Base-by-base conservation (phyloP, 1,284 basidiomycete genomes). In the Ceratobasidium sp. region DNA sequence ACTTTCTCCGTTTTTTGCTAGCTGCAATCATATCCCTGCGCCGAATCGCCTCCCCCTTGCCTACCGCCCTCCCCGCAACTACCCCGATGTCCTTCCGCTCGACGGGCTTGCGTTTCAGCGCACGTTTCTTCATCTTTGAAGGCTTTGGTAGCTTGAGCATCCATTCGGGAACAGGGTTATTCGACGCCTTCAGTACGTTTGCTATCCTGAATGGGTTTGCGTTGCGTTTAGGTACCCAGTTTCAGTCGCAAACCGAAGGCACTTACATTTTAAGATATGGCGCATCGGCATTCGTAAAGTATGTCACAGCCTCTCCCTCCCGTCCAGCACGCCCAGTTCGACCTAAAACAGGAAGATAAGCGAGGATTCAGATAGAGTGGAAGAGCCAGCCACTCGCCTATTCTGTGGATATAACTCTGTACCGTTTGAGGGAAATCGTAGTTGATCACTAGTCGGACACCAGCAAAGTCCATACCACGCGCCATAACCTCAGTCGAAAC, bases 381-480 rank as follows among this genome's bases (percentile, higher is more conserved):
- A 27, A 53, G 19, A 53, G 24, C 59, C 27, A 4, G 59, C 80
- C 87, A 76, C 63, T 31, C 14, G 88, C 94, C 97, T 75, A 99
- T 98, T 31, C 97, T 89, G 83, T 99, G 97, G 44, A 99, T 90
- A 81, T 99, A 99, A 79, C 92, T 95, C 82, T 98, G 96, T 1
- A 97, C 92, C 73, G 90, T 96, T 69, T 93, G 95, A 1, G 96
- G 96, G 83, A 98, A 97, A 83, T 98, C 96, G 80, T 96, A 98
- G 83, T 98, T 99, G 82, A 99, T 93, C 14, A 99, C 97, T 79
- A 98, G 91, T 77, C 93, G 88, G 54, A 99, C 92, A 15, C 96
- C 96, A 82, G 94, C 94, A 85, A 99, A 99, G 81, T 99, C 97
- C 90, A 99, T 97, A 3, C 97, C 98, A 78, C 98, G 88, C 14